A percentile compares a stretch with the other conserved stretches of the same genome.
Conservation (phyloP, 2,329 filamentous ascomycete species). For the Botryotinia calthae region DNA sequence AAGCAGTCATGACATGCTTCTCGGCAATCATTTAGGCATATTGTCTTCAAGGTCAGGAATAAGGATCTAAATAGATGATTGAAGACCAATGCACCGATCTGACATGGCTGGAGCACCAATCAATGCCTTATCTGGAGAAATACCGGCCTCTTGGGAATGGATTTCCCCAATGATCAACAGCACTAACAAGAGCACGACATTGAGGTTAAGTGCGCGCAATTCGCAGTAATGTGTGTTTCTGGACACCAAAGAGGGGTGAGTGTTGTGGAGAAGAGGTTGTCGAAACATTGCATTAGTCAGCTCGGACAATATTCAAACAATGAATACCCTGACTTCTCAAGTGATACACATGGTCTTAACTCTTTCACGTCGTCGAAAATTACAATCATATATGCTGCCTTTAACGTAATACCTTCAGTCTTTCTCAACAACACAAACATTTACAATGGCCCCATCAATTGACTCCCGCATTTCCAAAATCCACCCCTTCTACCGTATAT, state of each 20-base stretch:
- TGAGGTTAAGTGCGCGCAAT: constrained; percentile 4
- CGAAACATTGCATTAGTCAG: neutral
- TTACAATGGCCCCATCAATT: neutral
- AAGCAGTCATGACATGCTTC: neutral
- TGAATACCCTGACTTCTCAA: neutral
- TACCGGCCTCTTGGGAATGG: neutral
- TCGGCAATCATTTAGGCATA: neutral
- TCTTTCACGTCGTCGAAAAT: neutral
- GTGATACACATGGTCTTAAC: neutral
- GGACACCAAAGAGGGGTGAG: neutral
- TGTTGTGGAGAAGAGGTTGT: neutral
- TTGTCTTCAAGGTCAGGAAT: neutral
- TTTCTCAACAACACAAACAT: neutral
- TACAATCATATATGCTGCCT: neutral
- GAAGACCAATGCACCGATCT: neutral
- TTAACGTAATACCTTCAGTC: neutral
- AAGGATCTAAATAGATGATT: neutral
- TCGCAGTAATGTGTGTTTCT: neutral
- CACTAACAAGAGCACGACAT: neutral
- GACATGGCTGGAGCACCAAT: neutral
- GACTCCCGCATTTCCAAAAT: neutral
- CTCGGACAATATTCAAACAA: neutral
- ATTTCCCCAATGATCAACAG: neutral
- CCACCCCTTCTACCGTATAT: neutral
- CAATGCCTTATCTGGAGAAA: neutral